Percentiles rank a stretch among this genome's conserved stretches.
These are phyloP conservation scores for Arthrobotrys megalospora DNA, from an alignment of 2,329 filamentous ascomycete genomes.

Conservation along the genomic window DNA sequence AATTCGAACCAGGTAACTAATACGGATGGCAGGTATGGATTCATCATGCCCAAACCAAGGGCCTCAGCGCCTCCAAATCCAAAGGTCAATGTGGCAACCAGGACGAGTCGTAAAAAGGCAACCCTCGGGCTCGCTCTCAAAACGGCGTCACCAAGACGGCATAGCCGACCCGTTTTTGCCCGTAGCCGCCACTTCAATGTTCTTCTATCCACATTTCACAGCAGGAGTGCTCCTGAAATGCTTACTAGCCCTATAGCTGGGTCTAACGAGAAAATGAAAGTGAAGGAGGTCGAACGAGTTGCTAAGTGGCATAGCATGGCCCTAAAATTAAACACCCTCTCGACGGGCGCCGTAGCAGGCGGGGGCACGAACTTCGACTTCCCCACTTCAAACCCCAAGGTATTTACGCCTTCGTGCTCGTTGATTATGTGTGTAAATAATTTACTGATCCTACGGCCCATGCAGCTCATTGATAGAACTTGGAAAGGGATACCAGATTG, in stretches of 20 bases:
- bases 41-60: conserved; percentile 71
- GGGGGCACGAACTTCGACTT: conserved; percentile 74
- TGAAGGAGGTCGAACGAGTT: conserved; percentile 75
- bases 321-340: conserved; percentile 68
- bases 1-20: neutral
- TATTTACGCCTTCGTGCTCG: conserved; percentile 66
- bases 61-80: conserved; percentile 64
- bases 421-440: neutral
- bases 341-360: conserved; percentile 67
- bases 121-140: conserved; percentile 72
- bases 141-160: conserved; percentile 75
- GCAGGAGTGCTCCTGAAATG: conserved; percentile 79
- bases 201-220: conserved; percentile 64
- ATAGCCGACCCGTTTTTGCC: conserved; percentile 74
- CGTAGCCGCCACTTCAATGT: conserved; percentile 39
- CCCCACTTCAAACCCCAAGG: conserved; percentile 70
- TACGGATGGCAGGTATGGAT: conserved; percentile 73
- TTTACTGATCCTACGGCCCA: neutral
- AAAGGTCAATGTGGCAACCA: conserved; percentile 44
- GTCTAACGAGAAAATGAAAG: conserved; percentile 73
- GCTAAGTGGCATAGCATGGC: conserved; percentile 81
- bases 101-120: conserved; percentile 61
- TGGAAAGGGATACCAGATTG: conserved; percentile 99
- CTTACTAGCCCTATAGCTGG: conserved; percentile 74
- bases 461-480: conserved; percentile 84